These are phyloP conservation scores for Globisporangium megalacanthum DNA, from an alignment of 352 stramenopile species.

Conservation along the genomic window DNA sequence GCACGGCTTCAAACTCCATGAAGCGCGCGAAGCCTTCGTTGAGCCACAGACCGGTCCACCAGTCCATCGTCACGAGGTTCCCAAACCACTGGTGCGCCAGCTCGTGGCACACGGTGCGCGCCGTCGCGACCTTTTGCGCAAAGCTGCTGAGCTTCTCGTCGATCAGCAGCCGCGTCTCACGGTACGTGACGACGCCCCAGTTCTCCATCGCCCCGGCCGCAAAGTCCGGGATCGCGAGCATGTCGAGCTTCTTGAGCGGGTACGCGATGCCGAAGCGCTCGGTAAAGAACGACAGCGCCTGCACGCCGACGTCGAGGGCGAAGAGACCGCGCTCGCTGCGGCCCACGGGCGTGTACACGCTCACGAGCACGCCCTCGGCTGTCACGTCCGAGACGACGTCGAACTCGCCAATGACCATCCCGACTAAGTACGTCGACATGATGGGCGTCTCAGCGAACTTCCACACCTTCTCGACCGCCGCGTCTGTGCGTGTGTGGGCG, in stretches of 20 bases:
- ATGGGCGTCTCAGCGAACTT: constrained; percentile 91
- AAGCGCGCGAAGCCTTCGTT: constrained; percentile 98
- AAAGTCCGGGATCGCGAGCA: constrained; percentile 95
- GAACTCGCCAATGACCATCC: constrained; percentile 95
- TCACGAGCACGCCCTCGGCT: constrained; percentile 89
- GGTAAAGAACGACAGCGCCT: constrained; percentile 69
- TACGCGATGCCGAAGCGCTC: constrained; percentile 85
- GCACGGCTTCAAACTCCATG: constrained; percentile 93
- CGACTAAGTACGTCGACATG: constrained; percentile 98
- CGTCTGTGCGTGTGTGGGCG: constrained; percentile 33
- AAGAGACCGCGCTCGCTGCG: constrained; percentile 89
- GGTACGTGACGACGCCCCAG: constrained; percentile 95
- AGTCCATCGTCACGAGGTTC: constrained; percentile 99
- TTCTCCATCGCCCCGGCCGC: constrained; percentile 92
- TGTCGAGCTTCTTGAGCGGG: constrained; percentile 98
- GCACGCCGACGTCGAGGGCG: constrained; percentile 70
- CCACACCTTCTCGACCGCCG: constrained; percentile 57
- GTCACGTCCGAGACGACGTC: constrained; percentile 91
- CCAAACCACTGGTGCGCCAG: constrained; percentile 97
- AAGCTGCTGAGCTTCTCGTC: constrained; percentile 43
- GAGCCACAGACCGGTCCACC: constrained; percentile 94
- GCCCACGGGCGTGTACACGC: constrained; percentile 93
- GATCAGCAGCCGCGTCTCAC: constrained; percentile 89
- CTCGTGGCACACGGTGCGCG: constrained; percentile 96
- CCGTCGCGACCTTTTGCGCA: constrained; percentile 71